A percentile compares a stretch with the other conserved stretches of the same genome.
These are phyloP conservation scores for Penicillium polonicum DNA, from an alignment of 2,329 filamentous ascomycete genomes.

Conservation along the genomic window DNA sequence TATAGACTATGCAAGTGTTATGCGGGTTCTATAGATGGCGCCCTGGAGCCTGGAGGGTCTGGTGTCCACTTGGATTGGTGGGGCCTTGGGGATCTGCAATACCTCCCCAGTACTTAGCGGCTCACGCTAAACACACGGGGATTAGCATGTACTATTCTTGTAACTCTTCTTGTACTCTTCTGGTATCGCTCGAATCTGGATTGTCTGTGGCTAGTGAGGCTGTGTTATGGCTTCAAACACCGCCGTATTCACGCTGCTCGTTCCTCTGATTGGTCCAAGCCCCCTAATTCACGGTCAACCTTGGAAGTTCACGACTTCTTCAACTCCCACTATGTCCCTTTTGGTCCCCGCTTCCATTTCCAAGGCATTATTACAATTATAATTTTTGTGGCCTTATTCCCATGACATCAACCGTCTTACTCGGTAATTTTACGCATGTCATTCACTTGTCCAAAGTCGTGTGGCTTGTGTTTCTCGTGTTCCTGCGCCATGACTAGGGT, in stretches of 20 bases:
- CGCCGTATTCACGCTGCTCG: conserved; percentile 6
- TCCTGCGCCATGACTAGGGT: conserved; percentile 17
- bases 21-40: conserved; percentile 1
- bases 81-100: conserved; percentile 1
- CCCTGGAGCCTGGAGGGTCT: conserved; percentile 18
- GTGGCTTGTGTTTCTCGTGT: conserved; percentile 26
- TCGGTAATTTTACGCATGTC: conserved; percentile 2
- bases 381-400: neutral
- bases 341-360: neutral
- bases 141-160: neutral
- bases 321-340: neutral
- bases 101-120: conserved; percentile 10
- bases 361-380: neutral
- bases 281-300: conserved; percentile 3
- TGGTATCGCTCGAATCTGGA: neutral
- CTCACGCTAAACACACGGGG: neutral
- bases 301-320: neutral
- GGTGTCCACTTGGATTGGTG: neutral
- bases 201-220: conserved; percentile 13
- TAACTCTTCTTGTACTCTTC: neutral
- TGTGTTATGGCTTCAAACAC: conserved; percentile 19
- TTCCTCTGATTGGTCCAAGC: conserved; percentile 13
- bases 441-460: conserved; percentile 5
- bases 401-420: neutral
- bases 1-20: conserved; percentile 8